Evolutionary conservation across 495 filamentous ascomycete species (phyloP).

Genomic region (Elasticomyces elasticus): DNA sequence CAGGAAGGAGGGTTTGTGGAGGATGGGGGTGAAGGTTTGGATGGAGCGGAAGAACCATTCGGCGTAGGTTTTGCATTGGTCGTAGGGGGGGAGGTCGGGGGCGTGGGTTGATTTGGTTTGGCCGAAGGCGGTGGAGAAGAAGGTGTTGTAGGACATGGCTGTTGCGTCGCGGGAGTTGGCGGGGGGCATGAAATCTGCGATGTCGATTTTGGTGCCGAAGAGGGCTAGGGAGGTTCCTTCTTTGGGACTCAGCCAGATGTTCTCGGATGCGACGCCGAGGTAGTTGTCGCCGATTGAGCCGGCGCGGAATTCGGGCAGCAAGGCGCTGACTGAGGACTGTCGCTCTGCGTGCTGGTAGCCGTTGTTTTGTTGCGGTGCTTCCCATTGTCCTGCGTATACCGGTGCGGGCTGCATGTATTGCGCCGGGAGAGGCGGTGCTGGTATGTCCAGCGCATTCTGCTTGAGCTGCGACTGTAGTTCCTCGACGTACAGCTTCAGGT

Average conservation of each 20-base stretch:
- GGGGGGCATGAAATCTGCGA: slow-evolving; percentile 56
- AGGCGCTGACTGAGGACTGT: slow-evolving; percentile 1
- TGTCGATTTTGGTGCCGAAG: slow-evolving; percentile 66
- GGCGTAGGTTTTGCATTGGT: slow-evolving; percentile 49
- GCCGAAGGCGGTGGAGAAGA: slow-evolving; percentile 45
- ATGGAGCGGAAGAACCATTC: slow-evolving; percentile 64
- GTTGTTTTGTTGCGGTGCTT: not conserved
- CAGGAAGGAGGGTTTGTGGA: slow-evolving; percentile 63
- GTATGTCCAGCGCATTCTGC: slow-evolving; percentile 27
- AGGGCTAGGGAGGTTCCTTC: slow-evolving; percentile 64
- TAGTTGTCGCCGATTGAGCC: slow-evolving; percentile 56
- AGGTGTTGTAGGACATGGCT: slow-evolving; percentile 57
- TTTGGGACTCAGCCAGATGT: slow-evolving; percentile 57
- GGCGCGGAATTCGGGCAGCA: slow-evolving; percentile 40
- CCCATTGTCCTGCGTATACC: not conserved
- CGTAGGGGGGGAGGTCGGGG: slow-evolving; percentile 21
- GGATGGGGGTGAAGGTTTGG: slow-evolving; percentile 59
- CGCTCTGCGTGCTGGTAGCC: slow-evolving; percentile 2
- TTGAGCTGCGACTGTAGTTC: slow-evolving; percentile 31
- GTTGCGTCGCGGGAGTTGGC: slow-evolving; percentile 53
- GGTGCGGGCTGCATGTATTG: not conserved
- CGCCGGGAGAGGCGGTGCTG: not conserved
- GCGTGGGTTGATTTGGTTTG: slow-evolving; percentile 1
- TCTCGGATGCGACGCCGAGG: slow-evolving; percentile 59
- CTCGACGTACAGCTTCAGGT: slow-evolving; percentile 24